These are phyloP conservation scores for Naganishia onofrii DNA, from an alignment of 768 basidiomycete species.

Conservation along the genomic window DNA sequence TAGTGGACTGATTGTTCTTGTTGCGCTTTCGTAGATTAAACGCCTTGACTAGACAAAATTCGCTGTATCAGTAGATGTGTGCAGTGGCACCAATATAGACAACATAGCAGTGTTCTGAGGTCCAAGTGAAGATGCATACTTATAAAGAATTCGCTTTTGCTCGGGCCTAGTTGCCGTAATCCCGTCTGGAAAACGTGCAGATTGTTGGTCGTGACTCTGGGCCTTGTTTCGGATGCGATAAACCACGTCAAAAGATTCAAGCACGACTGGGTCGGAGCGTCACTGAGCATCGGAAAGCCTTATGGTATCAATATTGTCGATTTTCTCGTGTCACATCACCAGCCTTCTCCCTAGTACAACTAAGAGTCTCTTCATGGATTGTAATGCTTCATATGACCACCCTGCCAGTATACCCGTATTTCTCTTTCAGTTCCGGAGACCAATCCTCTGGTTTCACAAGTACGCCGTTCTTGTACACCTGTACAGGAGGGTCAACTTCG, in stretches of 20 bases:
- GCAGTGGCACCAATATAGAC: slow-evolving; percentile 9
- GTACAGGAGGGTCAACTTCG: slow-evolving; percentile 10
- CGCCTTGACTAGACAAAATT: neutral
- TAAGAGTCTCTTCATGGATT: neutral
- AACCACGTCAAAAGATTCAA: neutral
- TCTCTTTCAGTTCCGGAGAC: slow-evolving; percentile 5
- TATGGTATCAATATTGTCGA: neutral
- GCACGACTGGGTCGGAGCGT: neutral
- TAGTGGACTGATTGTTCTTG: neutral
- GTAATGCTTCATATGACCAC: neutral
- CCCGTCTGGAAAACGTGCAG: neutral
- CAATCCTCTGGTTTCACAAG: slow-evolving; percentile 9
- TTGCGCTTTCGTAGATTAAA: slow-evolving; percentile 8
- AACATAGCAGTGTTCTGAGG: slow-evolving; percentile 8
- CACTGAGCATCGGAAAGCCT: neutral
- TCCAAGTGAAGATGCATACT: neutral
- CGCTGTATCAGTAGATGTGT: slow-evolving; percentile 23
- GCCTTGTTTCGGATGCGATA: too few species aligned
- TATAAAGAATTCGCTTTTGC: neutral
- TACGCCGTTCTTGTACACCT: neutral
- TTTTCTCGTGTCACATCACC: neutral
- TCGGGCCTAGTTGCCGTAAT: neutral
- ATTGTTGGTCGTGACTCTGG: too few species aligned
- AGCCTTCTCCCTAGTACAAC: neutral
- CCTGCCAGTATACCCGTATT: slow-evolving; percentile 4